Evolutionary conservation across 2,329 filamentous ascomycete genomes (phyloP).

Genomic region (Sclerotinia borealis): DNA sequence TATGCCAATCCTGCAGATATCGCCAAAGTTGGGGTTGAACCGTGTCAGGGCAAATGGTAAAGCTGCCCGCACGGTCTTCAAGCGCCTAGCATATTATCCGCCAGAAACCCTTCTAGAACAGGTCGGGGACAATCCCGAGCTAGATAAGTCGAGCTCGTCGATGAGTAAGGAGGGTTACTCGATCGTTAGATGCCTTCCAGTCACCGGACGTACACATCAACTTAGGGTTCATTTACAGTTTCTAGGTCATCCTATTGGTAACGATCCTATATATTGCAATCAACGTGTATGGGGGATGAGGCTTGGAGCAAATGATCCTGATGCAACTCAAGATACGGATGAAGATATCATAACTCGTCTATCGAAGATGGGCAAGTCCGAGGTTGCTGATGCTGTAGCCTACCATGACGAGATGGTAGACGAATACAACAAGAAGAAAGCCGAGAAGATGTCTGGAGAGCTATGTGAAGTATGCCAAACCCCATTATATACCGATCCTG

Average conservation of each 20-base stretch:
- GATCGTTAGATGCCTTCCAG: slow-evolving; percentile 85
- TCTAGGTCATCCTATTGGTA: slow-evolving; percentile 89
- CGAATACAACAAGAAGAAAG: slow-evolving; percentile 81
- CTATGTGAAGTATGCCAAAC: slow-evolving; percentile 77
- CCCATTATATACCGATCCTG: slow-evolving; percentile 88
- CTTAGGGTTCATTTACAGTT: slow-evolving; percentile 92
- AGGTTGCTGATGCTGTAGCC: slow-evolving; percentile 81
- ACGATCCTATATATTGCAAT: slow-evolving; percentile 97
- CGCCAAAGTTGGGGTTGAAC: slow-evolving; percentile 90
- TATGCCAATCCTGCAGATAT: slow-evolving; percentile 88
- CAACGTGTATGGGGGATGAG: slow-evolving; percentile 81
- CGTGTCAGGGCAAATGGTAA: slow-evolving; percentile 92
- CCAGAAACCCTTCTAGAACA: slow-evolving; percentile 32
- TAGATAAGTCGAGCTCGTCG: slow-evolving; percentile 34
- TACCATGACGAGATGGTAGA: slow-evolving; percentile 95
- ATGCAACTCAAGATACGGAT: slow-evolving; percentile 67
- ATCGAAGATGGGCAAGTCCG: slow-evolving; percentile 86
- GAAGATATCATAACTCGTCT: slow-evolving; percentile 85
- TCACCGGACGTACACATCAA: slow-evolving; percentile 93
- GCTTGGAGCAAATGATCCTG: slow-evolving; percentile 62
- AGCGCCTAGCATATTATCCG: slow-evolving; percentile 86
- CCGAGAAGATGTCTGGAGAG: slow-evolving; percentile 87
- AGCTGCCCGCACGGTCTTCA: slow-evolving; percentile 83
- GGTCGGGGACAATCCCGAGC: slow-evolving; percentile 11
- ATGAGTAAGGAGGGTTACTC: slow-evolving; percentile 73